Base-by-base conservation (phyloP, 345 rosid species). In the Linum tenue region DNA sequence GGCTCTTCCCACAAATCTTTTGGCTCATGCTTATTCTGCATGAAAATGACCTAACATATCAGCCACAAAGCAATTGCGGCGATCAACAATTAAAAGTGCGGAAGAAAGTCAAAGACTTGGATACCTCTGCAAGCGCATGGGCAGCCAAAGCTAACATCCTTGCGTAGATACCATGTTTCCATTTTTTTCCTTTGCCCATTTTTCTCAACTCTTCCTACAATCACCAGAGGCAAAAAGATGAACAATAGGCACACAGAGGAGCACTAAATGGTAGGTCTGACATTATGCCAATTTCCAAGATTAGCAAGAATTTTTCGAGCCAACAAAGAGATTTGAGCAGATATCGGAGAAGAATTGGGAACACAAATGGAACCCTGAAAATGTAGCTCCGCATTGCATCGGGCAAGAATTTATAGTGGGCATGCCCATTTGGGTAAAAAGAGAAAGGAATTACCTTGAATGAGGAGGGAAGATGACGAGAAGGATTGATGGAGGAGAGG, bases 1-100 rank as follows among this genome's bases (percentile, higher is more conserved):
- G 96, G 97, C 69, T 86, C 97, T 67, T 78, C 74, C 99, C 99
- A 94, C 62, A 94, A 76, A 76, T 94, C 96, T 80, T 90, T 90
- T 1, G 97, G 99, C 73, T 88, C 99, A 37, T 80, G 77, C 69
- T 87, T 90, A 64, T 87, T 79, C 80, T 94, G 95, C 31, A 82
- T 86, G 87, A 83, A 61, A 36, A 64, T 44, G 44, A 61, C 40
- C 70, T 17, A 71, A 50, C 40, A 65, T 66, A 56, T 22, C 42
- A 14, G 37, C 12, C 36, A 37, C 62, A 66, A 67, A 63, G 56
- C 59, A 57, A 61, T 56, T 5, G 12, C 41, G 16, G 16, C n/a
- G 1, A 16, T 48, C 57, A 39, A 48, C 63, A 14, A 57, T 4
- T 11, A 44, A 63, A 60, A 3, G 53, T n/a, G 55, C 10, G 58